Conservation (phyloP, 2,329 filamentous ascomycete species). For the Cladosporium sp. region DNA sequence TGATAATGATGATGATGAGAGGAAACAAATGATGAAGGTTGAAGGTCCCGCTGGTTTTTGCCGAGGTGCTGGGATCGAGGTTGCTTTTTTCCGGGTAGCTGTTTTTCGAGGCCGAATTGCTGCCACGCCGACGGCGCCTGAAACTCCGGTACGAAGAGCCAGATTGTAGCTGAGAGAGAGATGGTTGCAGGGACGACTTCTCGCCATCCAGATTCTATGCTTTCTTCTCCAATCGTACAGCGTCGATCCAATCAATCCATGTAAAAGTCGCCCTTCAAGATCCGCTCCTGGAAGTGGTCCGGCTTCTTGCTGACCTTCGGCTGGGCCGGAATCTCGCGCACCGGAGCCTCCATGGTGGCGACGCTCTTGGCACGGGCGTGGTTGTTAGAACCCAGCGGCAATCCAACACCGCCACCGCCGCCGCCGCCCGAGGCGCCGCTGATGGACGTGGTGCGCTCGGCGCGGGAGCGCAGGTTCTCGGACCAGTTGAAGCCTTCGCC, state of each 20-base stretch:
- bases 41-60: too few species aligned
- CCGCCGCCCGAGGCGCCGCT: constrained; percentile 30
- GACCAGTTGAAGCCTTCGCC: constrained; percentile 96
- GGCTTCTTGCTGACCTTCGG: constrained; percentile 57
- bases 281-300: constrained; percentile 93
- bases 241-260: constrained; percentile 62
- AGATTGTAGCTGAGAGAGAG: too few species aligned
- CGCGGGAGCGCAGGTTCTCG: constrained; percentile 87
- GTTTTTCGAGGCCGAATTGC: too few species aligned
- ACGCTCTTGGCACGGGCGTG: constrained; percentile 68
- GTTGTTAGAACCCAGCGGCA: constrained; percentile 1
- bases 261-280: constrained; percentile 95
- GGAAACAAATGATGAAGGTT: too few species aligned
- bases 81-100: too few species aligned
- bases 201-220: too few species aligned
- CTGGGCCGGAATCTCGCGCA: constrained; percentile 41
- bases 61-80: too few species aligned
- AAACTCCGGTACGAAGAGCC: too few species aligned
- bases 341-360: constrained; percentile 52
- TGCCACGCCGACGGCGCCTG: too few species aligned
- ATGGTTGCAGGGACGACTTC: too few species aligned
- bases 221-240: too few species aligned
- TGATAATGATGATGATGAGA: too few species aligned
- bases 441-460: constrained; percentile 61
- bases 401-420: constrained; percentile 2